Percentiles rank a stretch among this genome's conserved stretches.
Evolutionary conservation across 1,284 basidiomycete genomes (phyloP).

Genomic region (Caloboletus inedulis): DNA sequence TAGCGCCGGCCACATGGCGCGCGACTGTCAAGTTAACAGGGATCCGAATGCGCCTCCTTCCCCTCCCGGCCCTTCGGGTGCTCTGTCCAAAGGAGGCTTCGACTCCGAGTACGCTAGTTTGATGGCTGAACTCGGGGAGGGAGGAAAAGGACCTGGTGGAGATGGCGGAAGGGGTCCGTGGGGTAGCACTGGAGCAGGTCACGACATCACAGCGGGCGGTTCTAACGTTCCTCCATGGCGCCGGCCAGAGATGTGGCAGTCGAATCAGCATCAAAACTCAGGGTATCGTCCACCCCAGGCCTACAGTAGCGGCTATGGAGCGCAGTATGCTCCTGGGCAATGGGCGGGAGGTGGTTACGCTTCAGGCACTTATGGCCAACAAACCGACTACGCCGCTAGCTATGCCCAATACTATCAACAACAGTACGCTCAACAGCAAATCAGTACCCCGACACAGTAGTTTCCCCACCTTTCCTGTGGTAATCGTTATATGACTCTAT

Average conservation of each 20-base stretch:
- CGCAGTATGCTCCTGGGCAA: conserved; percentile 35
- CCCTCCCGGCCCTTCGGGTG: conserved; percentile 34
- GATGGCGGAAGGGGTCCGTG: conserved; percentile 57
- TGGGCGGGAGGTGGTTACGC: conserved; percentile 49
- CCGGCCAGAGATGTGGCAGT: conserved; percentile 79
- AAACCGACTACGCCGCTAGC: conserved; percentile 65
- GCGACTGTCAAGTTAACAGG: conserved; percentile 87
- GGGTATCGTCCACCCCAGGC: conserved; percentile 54
- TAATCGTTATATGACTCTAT: conserved; percentile 26
- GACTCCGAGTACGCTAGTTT: conserved; percentile 97
- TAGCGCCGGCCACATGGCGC: conserved; percentile 94
- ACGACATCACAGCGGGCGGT: conserved; percentile 75
- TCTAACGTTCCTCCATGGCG: conserved; percentile 84
- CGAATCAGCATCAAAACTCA: conserved; percentile 44
- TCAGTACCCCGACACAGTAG: conserved; percentile 49
- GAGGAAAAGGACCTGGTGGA: conserved; percentile 53
- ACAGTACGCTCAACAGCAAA: conserved; percentile 73
- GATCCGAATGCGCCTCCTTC: conserved; percentile 59
- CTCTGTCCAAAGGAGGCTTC: conserved; percentile 67
- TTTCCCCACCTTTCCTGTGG: conserved; percentile 17
- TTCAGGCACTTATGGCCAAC: conserved; percentile 41
- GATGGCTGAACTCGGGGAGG: conserved; percentile 98
- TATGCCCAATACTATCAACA: conserved; percentile 81
- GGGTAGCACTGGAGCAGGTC: conserved; percentile 58
- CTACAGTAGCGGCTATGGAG: conserved; percentile 44